Conservation (phyloP, 2,329 filamentous ascomycete genomes). For the Tolypocladium endophyticum region DNA sequence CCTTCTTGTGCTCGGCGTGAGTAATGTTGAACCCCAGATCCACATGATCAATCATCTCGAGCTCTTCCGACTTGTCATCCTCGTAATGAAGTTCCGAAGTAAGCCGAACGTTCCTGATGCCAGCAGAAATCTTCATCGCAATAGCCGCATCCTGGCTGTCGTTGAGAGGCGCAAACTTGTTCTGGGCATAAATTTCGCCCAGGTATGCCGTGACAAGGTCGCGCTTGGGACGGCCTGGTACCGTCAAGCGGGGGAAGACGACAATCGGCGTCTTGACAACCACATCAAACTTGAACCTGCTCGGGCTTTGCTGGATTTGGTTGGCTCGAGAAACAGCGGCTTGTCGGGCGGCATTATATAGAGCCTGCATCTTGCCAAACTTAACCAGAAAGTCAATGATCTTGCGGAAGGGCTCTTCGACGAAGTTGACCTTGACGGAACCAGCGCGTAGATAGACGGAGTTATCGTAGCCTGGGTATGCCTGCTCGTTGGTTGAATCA, state of each 20-base stretch:
- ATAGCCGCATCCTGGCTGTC: constrained; percentile 62
- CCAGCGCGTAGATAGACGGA: constrained; percentile 84
- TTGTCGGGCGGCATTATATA: constrained; percentile 93
- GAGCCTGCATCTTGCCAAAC: constrained; percentile 98
- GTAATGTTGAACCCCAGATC: constrained; percentile 89
- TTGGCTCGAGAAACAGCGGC: constrained; percentile 89
- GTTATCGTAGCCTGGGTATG: constrained; percentile 90
- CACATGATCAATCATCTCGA: constrained; percentile 95
- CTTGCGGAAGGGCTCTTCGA: constrained; percentile 95
- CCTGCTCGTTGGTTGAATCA: constrained; percentile 55
- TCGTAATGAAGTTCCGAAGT: constrained; percentile 83
- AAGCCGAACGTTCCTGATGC: constrained; percentile 83
- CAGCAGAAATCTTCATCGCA: constrained; percentile 82
- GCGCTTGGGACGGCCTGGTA: constrained; percentile 57
- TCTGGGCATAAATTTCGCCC: constrained; percentile 94
- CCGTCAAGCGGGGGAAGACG: constrained; percentile 75
- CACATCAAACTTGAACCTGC: constrained; percentile 88
- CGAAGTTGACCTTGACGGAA: constrained; percentile 92
- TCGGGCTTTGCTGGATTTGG: constrained; percentile 82
- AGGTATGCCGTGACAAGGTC: constrained; percentile 88
- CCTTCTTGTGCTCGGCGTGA: constrained; percentile 75
- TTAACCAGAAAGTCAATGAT: constrained; percentile 98
- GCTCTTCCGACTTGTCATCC: constrained; percentile 62
- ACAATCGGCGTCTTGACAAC: constrained; percentile 92
- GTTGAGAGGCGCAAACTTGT: constrained; percentile 78